Base-by-base conservation (phyloP, 1,284 basidiomycete species). In the Pulveroboletus sp. region DNA sequence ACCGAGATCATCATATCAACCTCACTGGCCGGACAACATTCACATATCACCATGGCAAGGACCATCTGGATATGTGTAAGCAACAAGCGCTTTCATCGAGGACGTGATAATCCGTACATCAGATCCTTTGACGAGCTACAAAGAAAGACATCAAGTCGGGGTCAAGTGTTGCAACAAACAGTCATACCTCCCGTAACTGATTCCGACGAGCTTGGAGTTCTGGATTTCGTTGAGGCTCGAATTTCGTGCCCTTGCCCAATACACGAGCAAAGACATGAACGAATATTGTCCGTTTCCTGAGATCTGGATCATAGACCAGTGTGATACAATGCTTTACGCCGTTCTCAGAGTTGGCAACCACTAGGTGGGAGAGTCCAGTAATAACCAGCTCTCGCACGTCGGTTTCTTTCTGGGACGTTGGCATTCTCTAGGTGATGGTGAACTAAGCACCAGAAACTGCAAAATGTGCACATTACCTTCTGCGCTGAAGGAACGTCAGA, bases 181-280 rank as follows among this genome's bases (percentile, higher is more conserved):
- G 19, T 40, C 83, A 52, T 64, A 89, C 89, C 73, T 91, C 89
- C 59, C 81, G 82, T 17, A 92, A 72, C 42, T 82, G 79, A 60
- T 78, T 80, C 58, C 84, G 81, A 44, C 80, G 79, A 52, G 76
- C 75, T 52, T 77, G 74, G n/a, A 75, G 70, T 24, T 79, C 73
- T 8, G 81, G 76, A 54, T 79, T 79, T 42, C 84, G 82, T 58
- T 81, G 78, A 2, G 80, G 75, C 56, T 84, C 82, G 55, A 91
- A 86, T 58, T 83, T 84, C 19, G 89, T 85, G 19, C 91, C 92
- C 64, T 91, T 87, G 16, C 86, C 82, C 50, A 97, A 80, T 6
- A 95, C 91, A 48, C 89, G 83, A 48, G 91, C 86, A 71, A 95
- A 92, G n/a, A 95, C 86, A 66, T 90, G 86, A 52, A 93, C 86